phyloP scores from a whole-genome alignment of 202 grass and related monocot species.

The Cymbopogon flexuosus region DNA sequence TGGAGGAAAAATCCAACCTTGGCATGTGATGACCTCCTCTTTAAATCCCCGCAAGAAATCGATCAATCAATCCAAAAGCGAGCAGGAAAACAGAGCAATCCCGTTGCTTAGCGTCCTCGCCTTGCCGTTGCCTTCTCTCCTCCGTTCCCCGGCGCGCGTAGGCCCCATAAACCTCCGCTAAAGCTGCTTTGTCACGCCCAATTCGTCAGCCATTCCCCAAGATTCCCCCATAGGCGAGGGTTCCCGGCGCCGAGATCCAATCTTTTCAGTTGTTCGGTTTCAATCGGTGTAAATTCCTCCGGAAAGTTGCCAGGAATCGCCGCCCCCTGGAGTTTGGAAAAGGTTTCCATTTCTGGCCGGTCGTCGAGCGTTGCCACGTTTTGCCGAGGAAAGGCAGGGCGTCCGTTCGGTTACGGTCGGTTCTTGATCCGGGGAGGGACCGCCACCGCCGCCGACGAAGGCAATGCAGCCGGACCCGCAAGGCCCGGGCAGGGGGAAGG shows the following conservation, averaged over 20 bases:
- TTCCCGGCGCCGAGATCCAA: slow-evolving; percentile 32
- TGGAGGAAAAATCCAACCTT: slow-evolving; percentile 32
- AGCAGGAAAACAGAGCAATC: slow-evolving; percentile 5
- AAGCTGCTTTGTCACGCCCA: slow-evolving; percentile 23
- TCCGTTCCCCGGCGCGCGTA: background rate
- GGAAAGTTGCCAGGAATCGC: background rate
- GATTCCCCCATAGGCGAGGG: slow-evolving; percentile 17
- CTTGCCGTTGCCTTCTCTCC: background rate
- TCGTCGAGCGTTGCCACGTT: background rate
- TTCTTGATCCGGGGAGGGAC: slow-evolving; percentile 31
- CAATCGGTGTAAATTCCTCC: slow-evolving; percentile 15
- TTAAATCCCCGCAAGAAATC: slow-evolving; percentile 30
- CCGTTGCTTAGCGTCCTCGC: slow-evolving; percentile 8
- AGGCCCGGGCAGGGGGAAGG: slow-evolving; percentile 40
- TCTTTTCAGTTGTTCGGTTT: background rate
- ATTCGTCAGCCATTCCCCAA: slow-evolving; percentile 3
- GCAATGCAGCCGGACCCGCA: slow-evolving; percentile 47
- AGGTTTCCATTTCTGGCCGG: slow-evolving; percentile 20
- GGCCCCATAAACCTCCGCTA: slow-evolving; percentile 30
- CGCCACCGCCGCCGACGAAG: background rate
- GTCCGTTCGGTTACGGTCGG: background rate
- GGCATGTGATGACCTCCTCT: slow-evolving; percentile 24
- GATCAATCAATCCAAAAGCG: slow-evolving; percentile 7
- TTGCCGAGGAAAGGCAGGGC: slow-evolving; percentile 28
- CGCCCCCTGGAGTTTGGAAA: background rate